Evolutionary conservation across 495 filamentous ascomycete species (phyloP), one percentile per base, ranked within the genome.

Genomic region (Achaetomiella virescens): DNA sequence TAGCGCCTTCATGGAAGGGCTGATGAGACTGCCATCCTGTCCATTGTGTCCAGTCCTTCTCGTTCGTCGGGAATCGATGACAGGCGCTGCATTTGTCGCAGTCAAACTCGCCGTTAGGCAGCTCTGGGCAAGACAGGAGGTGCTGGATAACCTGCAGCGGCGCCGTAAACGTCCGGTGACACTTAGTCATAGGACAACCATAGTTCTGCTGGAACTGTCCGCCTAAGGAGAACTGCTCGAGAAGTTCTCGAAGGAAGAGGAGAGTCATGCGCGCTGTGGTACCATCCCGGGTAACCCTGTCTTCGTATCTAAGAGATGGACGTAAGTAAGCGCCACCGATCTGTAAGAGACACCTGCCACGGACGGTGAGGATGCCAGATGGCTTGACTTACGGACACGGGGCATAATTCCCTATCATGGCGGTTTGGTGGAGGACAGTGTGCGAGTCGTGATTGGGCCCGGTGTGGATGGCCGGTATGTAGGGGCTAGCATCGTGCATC

Each of bases 1-100:
- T 50, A 5, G 37, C 33, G 37, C 24, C 18, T 20, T 41, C 60
- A 20, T 55, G 54, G 33, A 45, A 12, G 11, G 48, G 4, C 2
- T 47, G 56, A n/a, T 58, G 63, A 10, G 53, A 44, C 55, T 55
- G 68, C 63, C 63, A 68, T 14, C 62, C 65, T 2, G 51, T 41
- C 65, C 66, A 71, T 12, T 65, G 57, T 20, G 61, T 55, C 68
- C 68, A 71, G 40, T 68, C 68, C 55, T 71, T 70, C 54, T 71
- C 68, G 62, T 61, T 61, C 40, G 68, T 67, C 25, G 68, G 68
- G 35, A 71, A 65, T 46, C 58, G 41, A 45, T 71, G 68, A 47
- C 55, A 65, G 54, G 54, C 49, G 49, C 48, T 61, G 47, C 68
- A 71, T 44, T 65, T 66, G 57, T 69, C 65, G 59, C 68, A 71